These are phyloP conservation scores for Gracilaria domingensis DNA, from an alignment of 23 red algal genomes.

Conservation along the genomic window DNA sequence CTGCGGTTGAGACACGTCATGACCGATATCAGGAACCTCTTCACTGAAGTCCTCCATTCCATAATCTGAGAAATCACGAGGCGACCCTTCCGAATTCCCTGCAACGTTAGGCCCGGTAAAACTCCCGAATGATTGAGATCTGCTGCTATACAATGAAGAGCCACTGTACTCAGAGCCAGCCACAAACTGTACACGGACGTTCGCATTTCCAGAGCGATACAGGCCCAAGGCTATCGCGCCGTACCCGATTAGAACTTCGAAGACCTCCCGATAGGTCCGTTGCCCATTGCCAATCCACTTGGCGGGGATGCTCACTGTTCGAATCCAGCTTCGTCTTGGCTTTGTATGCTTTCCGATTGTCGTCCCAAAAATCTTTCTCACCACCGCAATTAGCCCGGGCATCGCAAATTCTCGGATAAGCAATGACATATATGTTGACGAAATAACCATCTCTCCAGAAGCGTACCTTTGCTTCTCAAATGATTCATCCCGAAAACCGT, in stretches of 20 bases:
- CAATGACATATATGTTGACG: conserved; percentile 71
- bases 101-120: not conserved
- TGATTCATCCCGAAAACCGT: conserved; percentile 60
- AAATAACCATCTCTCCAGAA: conserved; percentile 83
- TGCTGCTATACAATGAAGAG: conserved; percentile 2
- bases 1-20: not conserved
- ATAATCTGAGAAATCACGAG: not conserved
- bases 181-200: conserved; percentile 62
- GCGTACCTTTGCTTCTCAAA: conserved; percentile 85
- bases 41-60: no score
- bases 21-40: not conserved
- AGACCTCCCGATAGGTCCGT: conserved; percentile 75
- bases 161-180: not conserved
- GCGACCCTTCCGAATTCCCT: not conserved
- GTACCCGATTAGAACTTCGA: conserved; percentile 68
- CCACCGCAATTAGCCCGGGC: conserved; percentile 75
- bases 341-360: conserved; percentile 63
- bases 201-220: conserved; percentile 74
- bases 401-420: conserved; percentile 76
- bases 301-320: conserved; percentile 58
- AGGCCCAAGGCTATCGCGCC: conserved; percentile 69
- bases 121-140: conserved; percentile 1
- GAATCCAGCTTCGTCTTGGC: conserved; percentile 76
- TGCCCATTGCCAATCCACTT: conserved; percentile 64
- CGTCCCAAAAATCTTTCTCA: conserved; percentile 81